A percentile compares a stretch with the other conserved stretches of the same genome.
Evolutionary conservation across 2,329 filamentous ascomycete species (phyloP).

Genomic region (Cercospora beticola): DNA sequence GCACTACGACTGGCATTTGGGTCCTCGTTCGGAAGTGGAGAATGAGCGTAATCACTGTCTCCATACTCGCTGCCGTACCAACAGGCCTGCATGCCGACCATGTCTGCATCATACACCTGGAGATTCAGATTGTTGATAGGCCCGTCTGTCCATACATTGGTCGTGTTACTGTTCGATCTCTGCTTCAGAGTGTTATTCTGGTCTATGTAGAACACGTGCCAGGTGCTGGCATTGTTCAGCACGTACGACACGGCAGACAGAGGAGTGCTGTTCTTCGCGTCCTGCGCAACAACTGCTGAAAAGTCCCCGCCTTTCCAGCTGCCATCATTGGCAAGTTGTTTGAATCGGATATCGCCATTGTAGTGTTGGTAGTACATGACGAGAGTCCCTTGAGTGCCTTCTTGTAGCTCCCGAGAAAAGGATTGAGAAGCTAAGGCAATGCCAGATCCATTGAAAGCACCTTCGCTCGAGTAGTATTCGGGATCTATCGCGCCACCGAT

Average conservation of each 20-base stretch:
- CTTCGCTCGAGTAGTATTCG: slow-evolving; percentile 42
- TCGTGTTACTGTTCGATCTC: slow-evolving; percentile 40
- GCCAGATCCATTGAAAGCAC: slow-evolving; percentile 50
- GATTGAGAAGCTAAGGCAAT: slow-evolving; percentile 48
- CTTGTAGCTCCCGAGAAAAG: slow-evolving; percentile 34
- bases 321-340: slow-evolving; percentile 40
- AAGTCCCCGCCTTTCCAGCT: slow-evolving; percentile 43
- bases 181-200: slow-evolving; percentile 43
- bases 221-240: slow-evolving; percentile 36
- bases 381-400: slow-evolving; percentile 40
- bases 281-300: slow-evolving; percentile 42
- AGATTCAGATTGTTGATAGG: slow-evolving; percentile 36
- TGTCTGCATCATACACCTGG: slow-evolving; percentile 34
- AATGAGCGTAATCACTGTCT: slow-evolving; percentile 42
- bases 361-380: slow-evolving; percentile 50
- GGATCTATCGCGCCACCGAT: slow-evolving; percentile 44
- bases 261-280: slow-evolving; percentile 46
- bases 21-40: slow-evolving; percentile 35
- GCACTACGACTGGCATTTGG: slow-evolving; percentile 32
- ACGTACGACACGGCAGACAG: slow-evolving; percentile 47
- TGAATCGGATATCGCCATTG: slow-evolving; percentile 44
- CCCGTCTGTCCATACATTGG: slow-evolving; percentile 44
- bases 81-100: slow-evolving; percentile 42
- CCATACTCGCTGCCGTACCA: slow-evolving; percentile 42
- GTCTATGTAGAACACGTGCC: slow-evolving; percentile 43